A percentile compares a stretch with the other conserved stretches of the same genome.
Evolutionary conservation across 2,329 filamentous ascomycete genomes (phyloP).

Genomic region (Aaosphaeria pasadenensis): DNA sequence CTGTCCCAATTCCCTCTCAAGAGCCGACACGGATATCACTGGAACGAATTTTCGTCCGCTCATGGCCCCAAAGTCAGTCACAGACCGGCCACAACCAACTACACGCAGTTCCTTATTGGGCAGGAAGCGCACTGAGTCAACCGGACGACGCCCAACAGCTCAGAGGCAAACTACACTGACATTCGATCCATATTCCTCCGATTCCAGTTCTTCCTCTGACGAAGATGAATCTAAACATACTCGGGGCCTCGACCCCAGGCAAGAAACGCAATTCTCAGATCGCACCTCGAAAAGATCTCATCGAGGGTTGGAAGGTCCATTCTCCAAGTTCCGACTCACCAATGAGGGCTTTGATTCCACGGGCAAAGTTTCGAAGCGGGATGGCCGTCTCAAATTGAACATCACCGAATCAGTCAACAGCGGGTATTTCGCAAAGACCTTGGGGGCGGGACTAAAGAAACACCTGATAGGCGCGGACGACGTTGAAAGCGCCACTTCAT

Average conservation of each 20-base stretch:
- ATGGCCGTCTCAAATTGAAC: conserved; percentile 70
- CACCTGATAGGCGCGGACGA: conserved; percentile 45
- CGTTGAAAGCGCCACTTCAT: conserved; percentile 8
- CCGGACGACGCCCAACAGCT: conserved; percentile 7
- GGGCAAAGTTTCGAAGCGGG: conserved; percentile 63
- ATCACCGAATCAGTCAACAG: conserved; percentile 67
- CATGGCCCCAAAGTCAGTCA: conserved; percentile 21
- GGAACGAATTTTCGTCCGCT: conserved; percentile 6
- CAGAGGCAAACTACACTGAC: conserved; percentile 22
- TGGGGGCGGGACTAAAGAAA: conserved; percentile 62
- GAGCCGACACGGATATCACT: no score
- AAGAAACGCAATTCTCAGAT: background rate
- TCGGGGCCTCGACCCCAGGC: conserved; percentile 4
- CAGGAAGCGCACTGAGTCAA: conserved; percentile 12
- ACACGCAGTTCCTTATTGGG: conserved; percentile 18
- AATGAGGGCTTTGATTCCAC: conserved; percentile 65
- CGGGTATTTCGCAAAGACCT: conserved; percentile 70
- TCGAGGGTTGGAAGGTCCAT: conserved; percentile 27
- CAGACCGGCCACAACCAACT: conserved; percentile 27
- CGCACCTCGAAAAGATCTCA: conserved; percentile 1
- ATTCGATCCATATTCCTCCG: conserved; percentile 29
- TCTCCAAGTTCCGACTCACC: conserved; percentile 57
- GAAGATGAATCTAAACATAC: conserved; percentile 13
- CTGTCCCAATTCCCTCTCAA: no score
- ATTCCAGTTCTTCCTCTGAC: conserved; percentile 20